Conservation (phyloP, 2,329 filamentous ascomycete genomes). For the Teratosphaeria destructans region DNA sequence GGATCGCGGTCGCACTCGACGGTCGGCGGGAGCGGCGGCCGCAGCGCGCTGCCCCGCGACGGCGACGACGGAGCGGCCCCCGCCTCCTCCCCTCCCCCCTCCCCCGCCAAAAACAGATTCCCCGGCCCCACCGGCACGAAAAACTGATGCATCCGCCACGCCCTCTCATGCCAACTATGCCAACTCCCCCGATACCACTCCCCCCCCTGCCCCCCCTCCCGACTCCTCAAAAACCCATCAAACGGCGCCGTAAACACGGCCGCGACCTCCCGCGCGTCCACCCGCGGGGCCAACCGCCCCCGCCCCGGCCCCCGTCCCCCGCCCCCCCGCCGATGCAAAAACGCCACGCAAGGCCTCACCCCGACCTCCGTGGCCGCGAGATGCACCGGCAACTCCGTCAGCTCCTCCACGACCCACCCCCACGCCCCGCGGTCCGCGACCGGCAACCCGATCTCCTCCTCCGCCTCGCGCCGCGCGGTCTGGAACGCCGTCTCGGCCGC, state of each 20-base stretch:
- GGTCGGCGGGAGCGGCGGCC: slow-evolving; percentile 18
- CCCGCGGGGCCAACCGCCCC: slow-evolving; percentile 43
- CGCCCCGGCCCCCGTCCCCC: no score
- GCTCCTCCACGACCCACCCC: slow-evolving; percentile 76
- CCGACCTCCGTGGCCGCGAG: slow-evolving; percentile 42
- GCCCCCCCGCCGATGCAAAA: slow-evolving; percentile 48
- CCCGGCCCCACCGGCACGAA: slow-evolving; percentile 70
- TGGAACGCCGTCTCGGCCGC: slow-evolving; percentile 53
- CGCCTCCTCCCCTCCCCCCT: no score
- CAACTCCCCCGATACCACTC: slow-evolving; percentile 81
- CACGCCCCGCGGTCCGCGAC: slow-evolving; percentile 26
- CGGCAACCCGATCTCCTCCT: slow-evolving; percentile 86
- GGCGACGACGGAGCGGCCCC: no score
- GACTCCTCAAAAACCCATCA: slow-evolving; percentile 61
- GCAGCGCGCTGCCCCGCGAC: slow-evolving; percentile 7
- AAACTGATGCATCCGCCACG: slow-evolving; percentile 89
- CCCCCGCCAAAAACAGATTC: slow-evolving; percentile 38
- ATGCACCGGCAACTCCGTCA: slow-evolving; percentile 64
- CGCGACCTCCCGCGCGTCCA: slow-evolving; percentile 85
- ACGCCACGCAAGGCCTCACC: slow-evolving; percentile 43
- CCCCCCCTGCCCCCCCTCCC: slow-evolving; percentile 40
- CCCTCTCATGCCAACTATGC: slow-evolving; percentile 64
- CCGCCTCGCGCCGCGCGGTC: slow-evolving; percentile 80
- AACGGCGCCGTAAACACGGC: slow-evolving; percentile 89
- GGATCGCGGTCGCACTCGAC: slow-evolving; percentile 21